Base-by-base conservation (phyloP, 2,329 filamentous ascomycete genomes). In the Colletotrichum australisinense region DNA sequence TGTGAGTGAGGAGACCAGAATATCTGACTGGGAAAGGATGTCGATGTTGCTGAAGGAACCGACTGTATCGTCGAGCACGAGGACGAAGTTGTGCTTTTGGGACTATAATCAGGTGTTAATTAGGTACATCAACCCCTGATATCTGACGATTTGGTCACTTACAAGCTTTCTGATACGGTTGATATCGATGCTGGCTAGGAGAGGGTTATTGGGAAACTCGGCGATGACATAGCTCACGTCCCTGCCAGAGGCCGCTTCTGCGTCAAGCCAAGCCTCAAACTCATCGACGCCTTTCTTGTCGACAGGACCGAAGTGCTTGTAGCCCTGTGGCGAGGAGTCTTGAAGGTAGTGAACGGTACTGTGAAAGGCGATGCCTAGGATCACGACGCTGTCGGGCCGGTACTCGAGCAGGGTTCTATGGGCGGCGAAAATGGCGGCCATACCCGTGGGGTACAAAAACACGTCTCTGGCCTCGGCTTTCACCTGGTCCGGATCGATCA, bases 391-490 rank as follows among this genome's bases (percentile, higher is more conserved):
- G 3, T 81, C 77, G 0, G 81, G 78, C 1, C 82, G 80, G 35
- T 81, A 76, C 30, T 78, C 76, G 2, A 80, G 72, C 11, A 89
- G 76, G 2, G 82, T 79, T 53, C 81, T 80, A 46, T 86, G 85
- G 1, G 83, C 73, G 28, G 83, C 79, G 67, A 84, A 87, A 12
- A 91, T 85, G 30, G 85, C 83, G 0, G 85, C 85, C 88, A 91
- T 91, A 30, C 89, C 89, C 0, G 87, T 87, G 5, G 85, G 84
- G 76, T 87, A 90, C 24, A 91, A 80, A 63, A 84, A 89, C 1
- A 91, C 84, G 73, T 91, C 88, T 3, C 81, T 80, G 4, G 75
- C 68, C 0, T n/a, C 67, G 1, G 81, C 78, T 60, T 75, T 75
- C 63, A 75, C 67, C n/a, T 77, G 76, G 6, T 75, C 75, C 1